Conservation (phyloP, 2,329 filamentous ascomycete species). For the Capronia coronata region DNA sequence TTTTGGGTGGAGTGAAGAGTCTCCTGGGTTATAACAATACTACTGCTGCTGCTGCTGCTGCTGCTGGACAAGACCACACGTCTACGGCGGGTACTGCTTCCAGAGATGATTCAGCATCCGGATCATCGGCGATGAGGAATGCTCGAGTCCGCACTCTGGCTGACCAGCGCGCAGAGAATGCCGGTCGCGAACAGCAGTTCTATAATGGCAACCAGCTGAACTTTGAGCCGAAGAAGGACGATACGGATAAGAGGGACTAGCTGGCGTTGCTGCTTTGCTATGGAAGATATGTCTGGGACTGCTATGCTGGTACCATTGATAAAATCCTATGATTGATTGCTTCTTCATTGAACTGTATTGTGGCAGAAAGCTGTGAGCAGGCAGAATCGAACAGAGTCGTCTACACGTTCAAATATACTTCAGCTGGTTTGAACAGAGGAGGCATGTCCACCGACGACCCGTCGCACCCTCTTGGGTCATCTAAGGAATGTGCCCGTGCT, state of each 20-base stretch:
- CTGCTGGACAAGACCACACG: neutral
- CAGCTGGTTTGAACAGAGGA: too few species aligned
- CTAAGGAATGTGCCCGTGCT: too few species aligned
- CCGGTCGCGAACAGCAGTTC: slow-evolving; percentile 56
- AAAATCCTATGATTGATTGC: too few species aligned
- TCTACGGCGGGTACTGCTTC: slow-evolving; percentile 8
- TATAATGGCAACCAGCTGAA: slow-evolving; percentile 88
- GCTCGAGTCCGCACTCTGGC: slow-evolving; percentile 48
- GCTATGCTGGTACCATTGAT: too few species aligned
- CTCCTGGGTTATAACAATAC: slow-evolving; percentile 38
- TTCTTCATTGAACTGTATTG: too few species aligned
- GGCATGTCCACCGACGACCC: too few species aligned
- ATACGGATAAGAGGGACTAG: slow-evolving; percentile 43
- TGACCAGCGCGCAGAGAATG: slow-evolving; percentile 45
- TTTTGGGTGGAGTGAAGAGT: slow-evolving; percentile 40
- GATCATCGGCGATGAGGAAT: slow-evolving; percentile 17
- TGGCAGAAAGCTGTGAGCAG: too few species aligned
- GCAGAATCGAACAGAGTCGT: too few species aligned
- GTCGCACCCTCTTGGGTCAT: too few species aligned
- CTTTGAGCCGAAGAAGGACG: slow-evolving; percentile 56
- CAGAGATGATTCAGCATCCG: slow-evolving; percentile 15
- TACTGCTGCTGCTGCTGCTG: neutral
- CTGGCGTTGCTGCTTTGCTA: too few species aligned
- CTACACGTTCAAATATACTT: too few species aligned
- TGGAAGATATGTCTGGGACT: too few species aligned